phyloP scores from a whole-genome alignment of 1,284 basidiomycete species.

The Neotropicomus parvogracilis region DNA sequence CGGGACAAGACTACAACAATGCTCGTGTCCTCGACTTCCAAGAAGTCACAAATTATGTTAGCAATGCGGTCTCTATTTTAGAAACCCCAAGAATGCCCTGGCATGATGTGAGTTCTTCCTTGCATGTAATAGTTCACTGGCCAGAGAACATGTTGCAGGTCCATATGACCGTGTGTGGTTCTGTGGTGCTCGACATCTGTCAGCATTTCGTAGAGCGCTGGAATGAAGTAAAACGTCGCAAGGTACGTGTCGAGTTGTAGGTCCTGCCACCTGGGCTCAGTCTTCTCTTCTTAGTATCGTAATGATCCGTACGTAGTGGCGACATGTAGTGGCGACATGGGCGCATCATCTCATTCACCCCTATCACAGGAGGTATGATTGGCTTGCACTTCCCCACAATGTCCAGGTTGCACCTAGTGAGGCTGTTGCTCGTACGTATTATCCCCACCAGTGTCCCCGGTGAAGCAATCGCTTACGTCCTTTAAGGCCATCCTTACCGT shows the following conservation, averaged over 20 bases:
- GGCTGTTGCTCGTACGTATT: conserved; percentile 52
- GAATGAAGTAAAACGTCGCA: conserved; percentile 82
- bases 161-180: conserved; percentile 84
- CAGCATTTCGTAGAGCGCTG: conserved; percentile 90
- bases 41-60: conserved; percentile 76
- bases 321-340: too few relatives aligned
- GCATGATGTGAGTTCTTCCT: conserved; percentile 66
- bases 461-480: conserved; percentile 4
- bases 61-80: conserved; percentile 68
- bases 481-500: conserved; percentile 64
- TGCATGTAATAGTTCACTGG: background rate
- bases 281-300: conserved; percentile 41
- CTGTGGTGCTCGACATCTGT: conserved; percentile 81
- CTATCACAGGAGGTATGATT: conserved; percentile 50
- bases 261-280: conserved; percentile 9
- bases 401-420: conserved; percentile 58
- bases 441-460: background rate
- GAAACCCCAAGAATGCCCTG: conserved; percentile 83
- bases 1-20: conserved; percentile 93
- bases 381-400: conserved; percentile 83
- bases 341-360: conserved; percentile 4
- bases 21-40: conserved; percentile 80
- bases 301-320: conserved; percentile 44
- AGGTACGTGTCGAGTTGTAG: conserved; percentile 39
- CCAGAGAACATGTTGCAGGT: conserved; percentile 40